phyloP scores from a whole-genome alignment of 163 green algal genomes.

The Coccomyxa subellipsoidea region DNA sequence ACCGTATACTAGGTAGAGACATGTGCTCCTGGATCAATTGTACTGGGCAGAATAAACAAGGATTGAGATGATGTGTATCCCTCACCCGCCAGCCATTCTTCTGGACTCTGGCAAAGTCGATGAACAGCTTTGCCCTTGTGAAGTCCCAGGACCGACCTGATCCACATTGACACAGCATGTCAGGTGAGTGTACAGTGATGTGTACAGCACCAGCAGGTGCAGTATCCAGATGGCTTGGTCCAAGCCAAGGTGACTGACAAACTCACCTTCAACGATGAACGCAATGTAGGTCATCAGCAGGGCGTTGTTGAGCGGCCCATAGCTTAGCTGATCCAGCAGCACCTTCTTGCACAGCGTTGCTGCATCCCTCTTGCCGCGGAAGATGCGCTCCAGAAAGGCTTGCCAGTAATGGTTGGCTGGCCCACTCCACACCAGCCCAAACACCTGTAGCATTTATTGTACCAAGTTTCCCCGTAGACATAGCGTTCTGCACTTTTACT shows the following conservation, averaged over 20 bases:
- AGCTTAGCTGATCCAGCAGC: slow-evolving; percentile 67
- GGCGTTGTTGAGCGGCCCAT: slow-evolving; percentile 68
- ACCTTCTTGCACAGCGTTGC: slow-evolving; percentile 35
- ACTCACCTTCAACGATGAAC: slow-evolving; percentile 21
- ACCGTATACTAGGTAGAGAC: too few relatives aligned
- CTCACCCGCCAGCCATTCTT: slow-evolving; percentile 57
- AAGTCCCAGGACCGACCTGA: slow-evolving; percentile 19
- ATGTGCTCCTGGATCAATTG: too few relatives aligned
- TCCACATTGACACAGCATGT: slow-evolving; percentile 19
- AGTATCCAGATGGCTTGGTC: too few relatives aligned
- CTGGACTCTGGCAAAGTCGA: slow-evolving; percentile 50
- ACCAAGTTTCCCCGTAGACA: too few relatives aligned
- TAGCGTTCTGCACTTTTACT: too few relatives aligned
- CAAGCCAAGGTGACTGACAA: slow-evolving; percentile 27
- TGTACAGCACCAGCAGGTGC: too few relatives aligned
- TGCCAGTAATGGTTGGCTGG: slow-evolving; percentile 73
- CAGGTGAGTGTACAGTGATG: too few relatives aligned
- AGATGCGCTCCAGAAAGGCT: slow-evolving; percentile 51
- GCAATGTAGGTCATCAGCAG: slow-evolving; percentile 46
- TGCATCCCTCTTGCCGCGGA: slow-evolving; percentile 40
- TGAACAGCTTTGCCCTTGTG: slow-evolving; percentile 18
- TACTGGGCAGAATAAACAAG: too few relatives aligned
- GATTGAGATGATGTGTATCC: not conserved
- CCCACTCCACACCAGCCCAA: slow-evolving; percentile 57
- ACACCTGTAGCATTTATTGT: slow-evolving; percentile 52